Evolutionary conservation across 352 stramenopile genomes (phyloP).

Genomic region (Pilasporangium apinafurcum): DNA sequence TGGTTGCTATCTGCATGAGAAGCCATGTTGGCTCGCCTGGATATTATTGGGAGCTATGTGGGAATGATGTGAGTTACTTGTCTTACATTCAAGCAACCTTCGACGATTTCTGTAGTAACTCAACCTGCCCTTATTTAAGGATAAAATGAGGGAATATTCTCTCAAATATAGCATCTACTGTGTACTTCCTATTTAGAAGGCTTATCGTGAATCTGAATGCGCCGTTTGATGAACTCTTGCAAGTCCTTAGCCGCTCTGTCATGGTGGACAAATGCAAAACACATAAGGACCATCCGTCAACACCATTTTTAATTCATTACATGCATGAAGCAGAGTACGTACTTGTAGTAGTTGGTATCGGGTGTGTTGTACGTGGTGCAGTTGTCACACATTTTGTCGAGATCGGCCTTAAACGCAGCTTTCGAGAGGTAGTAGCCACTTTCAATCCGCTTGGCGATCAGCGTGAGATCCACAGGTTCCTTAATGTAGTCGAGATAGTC

Average conservation of each 20-base stretch:
- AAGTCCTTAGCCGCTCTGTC: constrained; percentile 73
- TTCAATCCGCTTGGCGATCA: constrained; percentile 82
- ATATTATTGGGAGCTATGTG: too few relatives aligned
- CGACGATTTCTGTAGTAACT: too few relatives aligned
- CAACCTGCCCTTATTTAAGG: too few relatives aligned
- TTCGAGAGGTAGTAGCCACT: constrained; percentile 88
- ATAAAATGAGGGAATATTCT: too few relatives aligned
- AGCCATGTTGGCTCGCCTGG: too few relatives aligned
- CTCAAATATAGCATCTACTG: too few relatives aligned
- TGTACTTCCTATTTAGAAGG: constrained; percentile 7
- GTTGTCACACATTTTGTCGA: constrained; percentile 97
- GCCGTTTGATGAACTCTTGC: constrained; percentile 63
- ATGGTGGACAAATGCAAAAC: neutral
- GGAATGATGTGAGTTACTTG: too few relatives aligned
- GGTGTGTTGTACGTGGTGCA: constrained; percentile 96
- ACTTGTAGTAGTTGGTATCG: constrained; percentile 96
- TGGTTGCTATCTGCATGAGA: too few relatives aligned
- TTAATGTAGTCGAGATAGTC: constrained; percentile 98
- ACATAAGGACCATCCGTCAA: neutral
- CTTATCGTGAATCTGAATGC: constrained; percentile 52
- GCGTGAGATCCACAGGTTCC: constrained; percentile 89
- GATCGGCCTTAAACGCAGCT: constrained; percentile 88
- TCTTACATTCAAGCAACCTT: too few relatives aligned
- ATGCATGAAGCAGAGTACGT: constrained; percentile 17
- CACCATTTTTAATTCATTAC: neutral